A percentile compares a stretch with the other conserved stretches of the same genome.
Conservation (phyloP, 2,329 filamentous ascomycete species). For the Nectriaceae sp. region DNA sequence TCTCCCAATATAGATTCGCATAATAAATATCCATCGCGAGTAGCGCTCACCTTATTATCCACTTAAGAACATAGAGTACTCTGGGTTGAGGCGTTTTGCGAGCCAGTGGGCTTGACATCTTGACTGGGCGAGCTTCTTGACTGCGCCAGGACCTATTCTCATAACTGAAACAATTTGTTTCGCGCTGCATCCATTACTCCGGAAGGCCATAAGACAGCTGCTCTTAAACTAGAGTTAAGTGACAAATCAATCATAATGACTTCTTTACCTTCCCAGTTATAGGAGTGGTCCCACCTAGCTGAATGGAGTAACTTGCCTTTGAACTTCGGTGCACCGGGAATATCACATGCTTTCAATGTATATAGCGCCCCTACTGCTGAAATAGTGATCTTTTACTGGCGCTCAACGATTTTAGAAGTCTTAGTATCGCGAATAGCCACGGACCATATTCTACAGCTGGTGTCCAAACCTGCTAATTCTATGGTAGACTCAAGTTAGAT, state of each 20-base stretch:
- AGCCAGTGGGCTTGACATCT: slow-evolving; percentile 53
- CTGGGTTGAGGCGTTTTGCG: slow-evolving; percentile 20
- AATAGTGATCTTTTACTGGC: slow-evolving; percentile 18
- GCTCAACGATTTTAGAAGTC: slow-evolving; percentile 5
- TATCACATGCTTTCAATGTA: slow-evolving; percentile 20
- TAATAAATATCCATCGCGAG: slow-evolving; percentile 21
- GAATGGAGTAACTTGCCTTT: slow-evolving; percentile 25
- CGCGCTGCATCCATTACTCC: slow-evolving; percentile 31
- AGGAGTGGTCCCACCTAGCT: slow-evolving; percentile 27
- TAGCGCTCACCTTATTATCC: slow-evolving; percentile 25
- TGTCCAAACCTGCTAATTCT: no score
- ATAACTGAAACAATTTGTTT: slow-evolving; percentile 27
- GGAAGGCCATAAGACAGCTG: no score
- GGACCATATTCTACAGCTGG: slow-evolving; percentile 21
- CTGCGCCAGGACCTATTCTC: slow-evolving; percentile 23
- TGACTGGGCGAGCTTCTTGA: slow-evolving; percentile 47
- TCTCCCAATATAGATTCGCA: slow-evolving; percentile 20
- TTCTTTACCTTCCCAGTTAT: slow-evolving; percentile 27
- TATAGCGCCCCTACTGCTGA: slow-evolving; percentile 29
- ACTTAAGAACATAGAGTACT: slow-evolving; percentile 25
- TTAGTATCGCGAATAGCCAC: slow-evolving; percentile 14
- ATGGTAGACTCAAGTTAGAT: no score
- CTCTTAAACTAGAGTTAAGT: no score
- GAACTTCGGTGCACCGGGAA: slow-evolving; percentile 22
- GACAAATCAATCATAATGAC: slow-evolving; percentile 23